Evolutionary conservation across 345 rosid species (phyloP).

Genomic region (Citrus sinensis): DVS_A1.0 CM039162.1:20659501-20660000

Average conservation of each 20-base stretch:
- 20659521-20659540: slow-evolving; percentile 86
- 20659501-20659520: slow-evolving; percentile 95
- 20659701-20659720: neutral
- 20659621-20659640: neutral
- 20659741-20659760: neutral
- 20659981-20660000: neutral
- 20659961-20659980: neutral
- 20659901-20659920: slow-evolving; percentile 89
- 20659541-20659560: neutral
- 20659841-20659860: slow-evolving; percentile 71
- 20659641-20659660: neutral
- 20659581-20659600: neutral
- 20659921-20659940: slow-evolving; percentile 22
- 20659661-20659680: neutral
- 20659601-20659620: neutral
- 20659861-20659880: slow-evolving; percentile 64
- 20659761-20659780: slow-evolving; percentile 48
- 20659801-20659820: slow-evolving; percentile 79
- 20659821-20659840: slow-evolving; percentile 59
- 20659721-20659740: neutral
- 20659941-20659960: too few relatives aligned
- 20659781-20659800: slow-evolving; percentile 74
- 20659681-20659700: neutral
- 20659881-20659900: slow-evolving; percentile 78
- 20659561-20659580: neutral